Conservation (phyloP, 1,284 basidiomycete species). For the Heliocybe sulcata region DNA sequence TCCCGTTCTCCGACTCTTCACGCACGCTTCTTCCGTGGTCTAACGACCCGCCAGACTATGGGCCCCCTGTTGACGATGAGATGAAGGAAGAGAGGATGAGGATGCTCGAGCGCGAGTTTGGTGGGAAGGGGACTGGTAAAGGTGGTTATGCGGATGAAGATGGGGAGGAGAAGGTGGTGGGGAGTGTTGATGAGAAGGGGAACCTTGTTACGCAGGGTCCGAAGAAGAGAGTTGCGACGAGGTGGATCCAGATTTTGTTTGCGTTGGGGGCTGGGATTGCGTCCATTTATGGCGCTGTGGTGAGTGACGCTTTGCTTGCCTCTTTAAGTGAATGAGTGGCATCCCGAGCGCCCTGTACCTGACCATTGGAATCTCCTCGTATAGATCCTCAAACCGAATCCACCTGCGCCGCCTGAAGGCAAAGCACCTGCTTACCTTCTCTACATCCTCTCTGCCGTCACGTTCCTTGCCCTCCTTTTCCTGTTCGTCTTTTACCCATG, state of each 20-base stretch:
- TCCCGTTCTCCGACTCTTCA: constrained; percentile 17
- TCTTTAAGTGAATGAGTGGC: not conserved
- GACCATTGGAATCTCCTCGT: constrained; percentile 2
- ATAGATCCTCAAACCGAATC: constrained; percentile 49
- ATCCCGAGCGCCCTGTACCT: not conserved
- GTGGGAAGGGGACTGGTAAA: constrained; percentile 21
- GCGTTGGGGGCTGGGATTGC: constrained; percentile 44
- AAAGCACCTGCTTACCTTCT: constrained; percentile 49
- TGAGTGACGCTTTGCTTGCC: constrained; percentile 24
- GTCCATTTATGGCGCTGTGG: constrained; percentile 56
- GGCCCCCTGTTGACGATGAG: constrained; percentile 33
- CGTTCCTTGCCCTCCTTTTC: constrained; percentile 42
- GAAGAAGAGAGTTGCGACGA: constrained; percentile 42
- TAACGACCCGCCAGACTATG: constrained; percentile 32
- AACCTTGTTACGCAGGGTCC: constrained; percentile 55
- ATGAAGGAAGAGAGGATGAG: constrained; percentile 60
- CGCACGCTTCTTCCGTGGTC: constrained; percentile 37
- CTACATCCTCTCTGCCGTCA: constrained; percentile 48
- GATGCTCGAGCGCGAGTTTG: constrained; percentile 63
- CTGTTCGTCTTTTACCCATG: constrained; percentile 54
- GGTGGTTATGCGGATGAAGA: constrained; percentile 22
- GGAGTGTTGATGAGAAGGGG: constrained; percentile 50
- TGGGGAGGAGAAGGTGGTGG: constrained; percentile 39
- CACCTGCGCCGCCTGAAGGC: constrained; percentile 46
- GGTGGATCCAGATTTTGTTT: constrained; percentile 43